Conservation (phyloP, 257 asterid genomes). For the Nicotiana obtusifolia region DNA sequence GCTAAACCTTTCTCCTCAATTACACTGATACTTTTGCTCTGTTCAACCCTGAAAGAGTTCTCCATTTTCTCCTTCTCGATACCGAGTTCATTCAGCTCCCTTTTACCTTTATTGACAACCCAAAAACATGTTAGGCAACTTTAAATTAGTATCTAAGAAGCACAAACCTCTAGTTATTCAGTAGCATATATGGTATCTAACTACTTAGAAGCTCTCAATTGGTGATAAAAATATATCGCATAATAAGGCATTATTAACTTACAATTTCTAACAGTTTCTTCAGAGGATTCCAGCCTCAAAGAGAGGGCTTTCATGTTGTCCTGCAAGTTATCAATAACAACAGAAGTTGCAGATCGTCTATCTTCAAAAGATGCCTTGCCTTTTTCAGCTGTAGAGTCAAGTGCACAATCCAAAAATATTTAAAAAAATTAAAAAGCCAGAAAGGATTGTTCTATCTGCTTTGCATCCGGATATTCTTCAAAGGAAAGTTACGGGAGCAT, state of each 20-base stretch:
- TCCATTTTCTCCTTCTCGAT: conserved; percentile 53
- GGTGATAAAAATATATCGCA: not conserved
- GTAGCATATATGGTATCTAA: not conserved
- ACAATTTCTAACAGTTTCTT: conserved; percentile 64
- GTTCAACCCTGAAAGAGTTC: conserved; percentile 50
- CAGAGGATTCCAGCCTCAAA: conserved; percentile 63
- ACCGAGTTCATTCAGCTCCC: conserved; percentile 64
- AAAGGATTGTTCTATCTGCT: not conserved
- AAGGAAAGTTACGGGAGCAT: conserved; percentile 13
- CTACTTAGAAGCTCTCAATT: not conserved
- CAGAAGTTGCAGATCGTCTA: conserved; percentile 68
- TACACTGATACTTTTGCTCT: conserved; percentile 38
- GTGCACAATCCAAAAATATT: conserved; percentile 15
- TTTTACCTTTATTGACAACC: conserved; percentile 53
- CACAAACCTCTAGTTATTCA: not conserved
- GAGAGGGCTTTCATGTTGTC: conserved; percentile 57
- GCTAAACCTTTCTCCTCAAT: conserved; percentile 73
- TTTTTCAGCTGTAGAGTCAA: conserved; percentile 64
- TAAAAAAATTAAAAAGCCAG: conserved; percentile 6
- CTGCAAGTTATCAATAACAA: conserved; percentile 59
- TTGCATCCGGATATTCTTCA: conserved; percentile 3
- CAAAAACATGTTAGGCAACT: conserved; percentile 17
- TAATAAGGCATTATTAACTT: conserved; percentile 24
- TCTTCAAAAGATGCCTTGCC: conserved; percentile 67
- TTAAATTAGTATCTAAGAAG: not conserved